These are phyloP conservation scores for Vigna reflexopilosa DNA, from an alignment of 306 rosid species.

Conservation along the genomic window DNA sequence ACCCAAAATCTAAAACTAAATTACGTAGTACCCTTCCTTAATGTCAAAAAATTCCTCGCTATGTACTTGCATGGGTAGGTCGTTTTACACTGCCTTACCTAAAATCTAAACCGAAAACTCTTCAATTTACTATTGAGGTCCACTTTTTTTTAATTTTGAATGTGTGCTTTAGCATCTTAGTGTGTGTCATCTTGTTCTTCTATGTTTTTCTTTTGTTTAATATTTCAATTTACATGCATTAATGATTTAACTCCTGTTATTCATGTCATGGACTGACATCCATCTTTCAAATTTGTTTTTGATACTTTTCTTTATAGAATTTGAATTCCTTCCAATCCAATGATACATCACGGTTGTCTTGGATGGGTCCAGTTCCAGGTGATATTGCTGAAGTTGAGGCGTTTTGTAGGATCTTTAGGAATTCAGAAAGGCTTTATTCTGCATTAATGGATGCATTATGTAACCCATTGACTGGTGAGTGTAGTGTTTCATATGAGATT, in stretches of 20 bases:
- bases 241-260: constrained; percentile 28
- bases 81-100: no score
- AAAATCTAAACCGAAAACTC: neutral
- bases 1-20: neutral
- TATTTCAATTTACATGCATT: constrained; percentile 20
- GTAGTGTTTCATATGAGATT: constrained; percentile 81
- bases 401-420: constrained; percentile 89
- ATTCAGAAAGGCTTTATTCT: constrained; percentile 81
- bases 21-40: no score
- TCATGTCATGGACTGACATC: constrained; percentile 47
- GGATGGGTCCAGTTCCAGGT: constrained; percentile 96
- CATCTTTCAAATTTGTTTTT: constrained; percentile 29
- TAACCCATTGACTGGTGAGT: constrained; percentile 92
- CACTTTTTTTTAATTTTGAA: neutral
- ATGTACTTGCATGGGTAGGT: no score
- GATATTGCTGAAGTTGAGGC: constrained; percentile 98
- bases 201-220: neutral
- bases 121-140: neutral
- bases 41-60: no score
- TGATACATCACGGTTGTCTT: constrained; percentile 59
- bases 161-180: neutral
- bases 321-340: constrained; percentile 61
- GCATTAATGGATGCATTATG: constrained; percentile 88
- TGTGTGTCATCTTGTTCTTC: constrained; percentile 1
- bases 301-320: constrained; percentile 37